Evolutionary conservation across 495 filamentous ascomycete species (phyloP), one percentile per base, ranked within the genome.

Genomic region (Xylaria venustula): DNA sequence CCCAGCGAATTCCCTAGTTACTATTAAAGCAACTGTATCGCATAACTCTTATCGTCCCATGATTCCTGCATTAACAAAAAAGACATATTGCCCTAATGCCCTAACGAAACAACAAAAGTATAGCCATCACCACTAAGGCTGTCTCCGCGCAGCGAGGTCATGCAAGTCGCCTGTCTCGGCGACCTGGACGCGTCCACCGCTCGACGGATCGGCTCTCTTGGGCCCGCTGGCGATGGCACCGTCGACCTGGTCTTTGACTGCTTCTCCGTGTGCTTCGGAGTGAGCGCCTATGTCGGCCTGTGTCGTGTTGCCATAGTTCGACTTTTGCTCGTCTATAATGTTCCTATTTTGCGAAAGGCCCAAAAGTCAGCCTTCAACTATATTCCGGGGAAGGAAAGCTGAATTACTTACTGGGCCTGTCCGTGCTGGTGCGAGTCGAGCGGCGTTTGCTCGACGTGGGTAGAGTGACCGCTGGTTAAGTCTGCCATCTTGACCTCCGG

Each of bases 131-230:
- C 55, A 58, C 46, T 56, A 56, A 52, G 49, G 40, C 46, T 67
- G 63, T 34, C 66, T 54, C 41, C 46, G 65, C 22, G 65, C 68
- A 19, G 68, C 68, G 5, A 71, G 53, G 9, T 71, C 68, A 25
- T 66, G 68, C 51, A 71, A 41, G 22, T 71, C 68, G n/a, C 68
- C 68, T 20, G 68, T 71, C 59, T 71, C 68, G 20, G 37, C 68
- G 4, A 71, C 65, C 19, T 62, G 58, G 5, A 71, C 68, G 26
- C 68, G 54, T 22, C 68, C 68, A n/a, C 68, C 68, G 5, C 60
- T 42, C 8, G 14, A 49, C 30, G 62, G 54, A 45, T 68, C 66
- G 5, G 66, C 68, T 20, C 53, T 66, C 58, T 68, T 68, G 0
- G 68, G 68, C 1, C 68, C 68, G 11, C 20, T 56, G 20, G 54